Conservation (phyloP, 495 filamentous ascomycete species). For the Tuber magnatum region DNA sequence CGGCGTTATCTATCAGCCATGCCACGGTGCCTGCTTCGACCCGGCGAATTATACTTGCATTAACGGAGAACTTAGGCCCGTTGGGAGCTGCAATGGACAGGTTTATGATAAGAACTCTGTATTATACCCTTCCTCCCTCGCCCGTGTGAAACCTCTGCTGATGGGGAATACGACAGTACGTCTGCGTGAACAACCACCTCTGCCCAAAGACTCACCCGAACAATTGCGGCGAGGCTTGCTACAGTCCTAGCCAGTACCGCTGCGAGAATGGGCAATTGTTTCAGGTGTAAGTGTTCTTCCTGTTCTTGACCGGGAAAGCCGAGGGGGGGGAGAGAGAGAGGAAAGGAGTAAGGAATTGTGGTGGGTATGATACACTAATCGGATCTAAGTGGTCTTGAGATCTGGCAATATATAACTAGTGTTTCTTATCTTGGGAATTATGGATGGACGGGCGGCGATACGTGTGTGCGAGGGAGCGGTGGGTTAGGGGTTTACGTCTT, state of each 20-base stretch:
- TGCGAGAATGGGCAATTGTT: constrained; percentile 27
- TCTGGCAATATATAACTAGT: neutral
- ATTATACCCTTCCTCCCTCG: neutral
- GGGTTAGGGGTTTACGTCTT: neutral
- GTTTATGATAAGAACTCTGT: constrained; percentile 36
- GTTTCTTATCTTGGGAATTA: neutral
- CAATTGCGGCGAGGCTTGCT: constrained; percentile 32
- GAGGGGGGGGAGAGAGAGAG: neutral
- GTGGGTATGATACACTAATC: neutral
- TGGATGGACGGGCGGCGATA: constrained; percentile 1
- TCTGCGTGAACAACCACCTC: constrained; percentile 32
- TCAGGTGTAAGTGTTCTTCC: constrained; percentile 15
- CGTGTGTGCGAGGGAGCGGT: neutral
- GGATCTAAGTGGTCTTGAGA: neutral
- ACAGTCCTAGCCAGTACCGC: constrained; percentile 28
- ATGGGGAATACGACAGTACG: constrained; percentile 30
- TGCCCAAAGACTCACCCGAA: constrained; percentile 30
- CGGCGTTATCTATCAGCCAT: constrained; percentile 35
- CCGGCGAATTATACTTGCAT: constrained; percentile 31
- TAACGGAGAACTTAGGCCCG: constrained; percentile 28
- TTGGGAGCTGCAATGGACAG: constrained; percentile 27
- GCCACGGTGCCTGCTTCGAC: constrained; percentile 31
- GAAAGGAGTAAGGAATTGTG: neutral
- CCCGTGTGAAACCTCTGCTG: neutral
- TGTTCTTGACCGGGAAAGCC: neutral